Conservation (phyloP, 1,284 basidiomycete species). For the Ganoderma lingzhi region DNA sequence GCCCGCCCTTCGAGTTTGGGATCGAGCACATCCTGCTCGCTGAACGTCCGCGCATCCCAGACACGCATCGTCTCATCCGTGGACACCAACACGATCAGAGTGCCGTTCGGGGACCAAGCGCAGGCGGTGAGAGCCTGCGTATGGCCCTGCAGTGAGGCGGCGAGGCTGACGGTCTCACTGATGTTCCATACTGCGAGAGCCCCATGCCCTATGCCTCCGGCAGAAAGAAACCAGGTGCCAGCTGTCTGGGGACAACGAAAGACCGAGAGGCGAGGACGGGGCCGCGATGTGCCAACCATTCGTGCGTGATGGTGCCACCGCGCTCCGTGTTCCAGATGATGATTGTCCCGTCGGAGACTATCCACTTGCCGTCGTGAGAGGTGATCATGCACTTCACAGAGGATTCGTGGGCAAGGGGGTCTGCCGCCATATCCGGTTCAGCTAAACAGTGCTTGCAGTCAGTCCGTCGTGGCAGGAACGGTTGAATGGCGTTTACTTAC, state of each 20-base stretch:
- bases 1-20: not conserved
- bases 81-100: not conserved
- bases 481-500: not conserved
- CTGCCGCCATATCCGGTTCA: not conserved
- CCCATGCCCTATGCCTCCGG: not conserved
- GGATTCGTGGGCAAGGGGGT: not conserved
- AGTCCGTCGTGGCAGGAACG: not conserved
- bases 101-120: constrained; percentile 1
- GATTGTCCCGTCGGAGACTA: not conserved
- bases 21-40: not conserved
- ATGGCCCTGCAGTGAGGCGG: not conserved
- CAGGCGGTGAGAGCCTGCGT: not conserved
- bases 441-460: not conserved
- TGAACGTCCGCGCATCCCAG: not conserved
- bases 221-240: not conserved
- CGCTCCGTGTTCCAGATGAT: not conserved
- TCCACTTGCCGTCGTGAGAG: not conserved
- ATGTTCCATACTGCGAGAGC: not conserved
- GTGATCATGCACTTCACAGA: not conserved
- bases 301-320: not conserved
- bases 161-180: not conserved
- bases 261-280: not conserved
- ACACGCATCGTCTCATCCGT: not conserved
- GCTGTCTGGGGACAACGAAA: not conserved
- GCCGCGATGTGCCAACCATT: not conserved